A percentile compares a stretch with the other conserved stretches of the same genome.
These are phyloP conservation scores for Aciculoconidium aculeatum DNA, from an alignment of 805 yeast species.

Conservation along the genomic window DNA sequence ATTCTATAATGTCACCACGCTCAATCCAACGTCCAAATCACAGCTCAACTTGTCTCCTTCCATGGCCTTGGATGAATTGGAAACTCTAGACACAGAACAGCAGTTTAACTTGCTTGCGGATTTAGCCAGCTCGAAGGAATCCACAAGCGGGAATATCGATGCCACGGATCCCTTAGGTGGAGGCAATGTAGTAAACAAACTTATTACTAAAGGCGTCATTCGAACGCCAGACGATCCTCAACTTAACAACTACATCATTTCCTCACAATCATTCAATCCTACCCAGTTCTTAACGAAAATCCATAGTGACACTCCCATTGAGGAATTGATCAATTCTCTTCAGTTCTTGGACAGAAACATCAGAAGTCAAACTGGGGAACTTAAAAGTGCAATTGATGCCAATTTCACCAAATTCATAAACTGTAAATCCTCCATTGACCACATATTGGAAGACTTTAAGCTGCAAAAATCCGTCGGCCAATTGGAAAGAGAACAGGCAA, in stretches of 20 bases:
- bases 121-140: conserved; percentile 14
- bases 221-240: conserved; percentile 24
- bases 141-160: conserved; percentile 5
- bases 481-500: conserved; percentile 26
- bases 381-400: conserved; percentile 31
- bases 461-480: conserved; percentile 30
- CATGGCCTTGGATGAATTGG: no score
- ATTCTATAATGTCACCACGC: conserved; percentile 24
- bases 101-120: conserved; percentile 26
- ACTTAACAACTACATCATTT: conserved; percentile 26
- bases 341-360: conserved; percentile 29
- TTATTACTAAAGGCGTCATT: conserved; percentile 20
- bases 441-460: conserved; percentile 28
- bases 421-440: conserved; percentile 35
- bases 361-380: conserved; percentile 28
- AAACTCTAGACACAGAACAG: conserved; percentile 18
- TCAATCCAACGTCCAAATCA: conserved; percentile 15
- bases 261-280: conserved; percentile 31
- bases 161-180: conserved; percentile 29
- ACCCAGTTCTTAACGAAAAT: conserved; percentile 30
- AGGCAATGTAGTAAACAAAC: conserved; percentile 21
- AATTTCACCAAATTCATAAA: conserved; percentile 31
- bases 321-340: conserved; percentile 25
- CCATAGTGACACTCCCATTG: conserved; percentile 33
- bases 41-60: conserved; percentile 13